These are phyloP conservation scores for Rhytidhysteron rufulum DNA, from an alignment of 2,329 filamentous ascomycete genomes.

Conservation along the genomic window DNA sequence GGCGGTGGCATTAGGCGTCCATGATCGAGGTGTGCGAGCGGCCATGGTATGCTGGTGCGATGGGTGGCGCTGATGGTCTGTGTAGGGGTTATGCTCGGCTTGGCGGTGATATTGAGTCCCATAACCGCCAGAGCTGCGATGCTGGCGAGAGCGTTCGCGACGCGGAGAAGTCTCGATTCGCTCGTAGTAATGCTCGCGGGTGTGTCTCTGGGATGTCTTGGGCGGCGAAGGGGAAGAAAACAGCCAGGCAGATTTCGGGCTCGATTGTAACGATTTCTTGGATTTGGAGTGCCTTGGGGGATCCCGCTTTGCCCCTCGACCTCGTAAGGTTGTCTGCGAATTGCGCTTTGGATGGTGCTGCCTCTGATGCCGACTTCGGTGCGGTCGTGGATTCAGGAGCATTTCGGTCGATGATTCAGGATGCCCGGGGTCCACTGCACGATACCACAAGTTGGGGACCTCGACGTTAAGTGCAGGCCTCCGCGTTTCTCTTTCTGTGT, in stretches of 20 bases:
- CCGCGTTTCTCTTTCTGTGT: slow-evolving; percentile 17
- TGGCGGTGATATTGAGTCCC: neutral
- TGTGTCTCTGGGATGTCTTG: slow-evolving; percentile 18
- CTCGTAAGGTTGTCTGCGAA: slow-evolving; percentile 30
- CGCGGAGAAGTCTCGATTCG: slow-evolving; percentile 22
- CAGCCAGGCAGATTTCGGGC: slow-evolving; percentile 21
- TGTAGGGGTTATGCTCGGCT: slow-evolving; percentile 11
- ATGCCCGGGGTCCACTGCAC: slow-evolving; percentile 19
- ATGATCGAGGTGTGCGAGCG: slow-evolving; percentile 23
- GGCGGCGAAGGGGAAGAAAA: slow-evolving; percentile 28
- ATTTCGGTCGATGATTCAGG: slow-evolving; percentile 30
- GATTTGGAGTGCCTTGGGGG: slow-evolving; percentile 28
- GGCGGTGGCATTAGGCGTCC: slow-evolving; percentile 30
- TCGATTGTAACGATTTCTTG: slow-evolving; percentile 16
- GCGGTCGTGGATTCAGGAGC: slow-evolving; percentile 33
- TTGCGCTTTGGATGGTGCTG: slow-evolving; percentile 30
- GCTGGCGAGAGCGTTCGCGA: slow-evolving; percentile 24
- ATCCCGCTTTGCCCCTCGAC: slow-evolving; percentile 34
- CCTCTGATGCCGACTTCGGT: slow-evolving; percentile 27
- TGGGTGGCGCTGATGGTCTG: slow-evolving; percentile 14
- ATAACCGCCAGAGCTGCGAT: slow-evolving; percentile 13
- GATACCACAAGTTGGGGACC: slow-evolving; percentile 26
- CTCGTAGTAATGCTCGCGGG: slow-evolving; percentile 17
- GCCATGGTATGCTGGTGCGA: slow-evolving; percentile 24
- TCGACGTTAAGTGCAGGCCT: slow-evolving; percentile 22